Evolutionary conservation across 2,329 filamentous ascomycete genomes (phyloP).

Genomic region (Endoconidiophora polonica): DNA sequence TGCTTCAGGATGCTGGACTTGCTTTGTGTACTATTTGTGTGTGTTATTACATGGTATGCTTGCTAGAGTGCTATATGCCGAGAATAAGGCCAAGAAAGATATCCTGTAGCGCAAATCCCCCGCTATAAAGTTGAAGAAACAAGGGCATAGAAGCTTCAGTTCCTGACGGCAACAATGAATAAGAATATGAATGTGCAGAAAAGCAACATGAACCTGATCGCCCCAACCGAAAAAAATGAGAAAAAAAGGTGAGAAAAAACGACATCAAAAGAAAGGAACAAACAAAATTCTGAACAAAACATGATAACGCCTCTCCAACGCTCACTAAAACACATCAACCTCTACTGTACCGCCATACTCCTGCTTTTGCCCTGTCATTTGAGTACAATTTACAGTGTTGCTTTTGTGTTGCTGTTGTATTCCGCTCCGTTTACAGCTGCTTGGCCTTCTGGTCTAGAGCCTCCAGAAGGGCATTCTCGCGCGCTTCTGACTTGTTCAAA

Average conservation of each 20-base stretch:
- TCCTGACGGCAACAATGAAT: neutral
- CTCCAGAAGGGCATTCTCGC: conserved; percentile 26
- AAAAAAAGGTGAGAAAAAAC: neutral
- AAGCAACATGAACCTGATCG: neutral
- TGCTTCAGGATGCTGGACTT: too few species aligned
- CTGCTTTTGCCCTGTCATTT: neutral
- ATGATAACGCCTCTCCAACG: neutral
- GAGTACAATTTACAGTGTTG: neutral
- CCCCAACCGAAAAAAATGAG: neutral
- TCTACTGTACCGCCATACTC: neutral
- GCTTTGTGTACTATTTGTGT: too few species aligned
- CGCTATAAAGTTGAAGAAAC: too few species aligned
- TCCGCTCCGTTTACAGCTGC: conserved; percentile 12
- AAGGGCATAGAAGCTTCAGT: too few species aligned
- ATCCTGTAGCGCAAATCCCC: too few species aligned
- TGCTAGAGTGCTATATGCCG: too few species aligned
- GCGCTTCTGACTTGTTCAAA: conserved; percentile 13
- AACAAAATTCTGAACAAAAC: neutral
- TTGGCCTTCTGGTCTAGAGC: conserved; percentile 22
- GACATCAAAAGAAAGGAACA: neutral
- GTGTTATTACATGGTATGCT: too few species aligned
- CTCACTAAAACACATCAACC: too few species aligned
- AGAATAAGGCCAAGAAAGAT: too few species aligned
- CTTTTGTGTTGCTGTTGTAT: too few species aligned
- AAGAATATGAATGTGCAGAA: neutral